Percentiles rank a stretch among this genome's conserved stretches.
Conservation (phyloP, 192 early-diverging fungal genomes). For the Backusella morwellensis region DNA sequence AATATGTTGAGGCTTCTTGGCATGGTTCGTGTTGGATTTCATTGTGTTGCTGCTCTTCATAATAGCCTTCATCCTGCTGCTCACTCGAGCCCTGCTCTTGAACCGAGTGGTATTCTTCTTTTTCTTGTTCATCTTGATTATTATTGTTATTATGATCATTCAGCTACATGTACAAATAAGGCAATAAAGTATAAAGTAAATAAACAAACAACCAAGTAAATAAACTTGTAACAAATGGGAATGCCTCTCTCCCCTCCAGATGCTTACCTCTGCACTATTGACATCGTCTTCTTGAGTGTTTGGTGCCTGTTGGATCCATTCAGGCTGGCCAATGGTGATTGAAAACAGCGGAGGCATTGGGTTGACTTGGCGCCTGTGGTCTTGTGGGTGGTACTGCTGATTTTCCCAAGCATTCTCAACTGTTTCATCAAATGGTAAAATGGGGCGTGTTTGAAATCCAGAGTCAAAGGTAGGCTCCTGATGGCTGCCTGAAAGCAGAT, state of each 20-base stretch:
- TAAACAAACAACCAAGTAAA: background rate
- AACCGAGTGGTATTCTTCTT: background rate
- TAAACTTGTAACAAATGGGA: background rate
- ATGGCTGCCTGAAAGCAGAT: background rate
- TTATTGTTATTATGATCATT: background rate
- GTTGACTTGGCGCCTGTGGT: constrained; percentile 5
- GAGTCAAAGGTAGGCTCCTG: background rate
- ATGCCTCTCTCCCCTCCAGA: background rate
- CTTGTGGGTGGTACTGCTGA: background rate
- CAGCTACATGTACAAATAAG: too few species aligned
- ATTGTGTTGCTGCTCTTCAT: background rate
- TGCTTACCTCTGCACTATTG: background rate
- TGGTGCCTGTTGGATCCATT: background rate
- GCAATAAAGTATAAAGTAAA: background rate
- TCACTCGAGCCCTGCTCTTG: background rate
- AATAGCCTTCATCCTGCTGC: background rate
- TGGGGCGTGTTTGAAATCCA: constrained; percentile 13
- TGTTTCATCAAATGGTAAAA: constrained; percentile 7
- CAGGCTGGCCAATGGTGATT: constrained; percentile 10
- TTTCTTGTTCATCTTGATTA: background rate
- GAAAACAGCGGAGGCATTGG: constrained; percentile 26
- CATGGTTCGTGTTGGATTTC: background rate
- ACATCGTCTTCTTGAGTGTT: background rate
- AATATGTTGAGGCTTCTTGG: background rate
- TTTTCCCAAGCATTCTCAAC: constrained; percentile 32